Conservation (phyloP, 73 alveolate species). For the Tetrahymena elliotti region DNA sequence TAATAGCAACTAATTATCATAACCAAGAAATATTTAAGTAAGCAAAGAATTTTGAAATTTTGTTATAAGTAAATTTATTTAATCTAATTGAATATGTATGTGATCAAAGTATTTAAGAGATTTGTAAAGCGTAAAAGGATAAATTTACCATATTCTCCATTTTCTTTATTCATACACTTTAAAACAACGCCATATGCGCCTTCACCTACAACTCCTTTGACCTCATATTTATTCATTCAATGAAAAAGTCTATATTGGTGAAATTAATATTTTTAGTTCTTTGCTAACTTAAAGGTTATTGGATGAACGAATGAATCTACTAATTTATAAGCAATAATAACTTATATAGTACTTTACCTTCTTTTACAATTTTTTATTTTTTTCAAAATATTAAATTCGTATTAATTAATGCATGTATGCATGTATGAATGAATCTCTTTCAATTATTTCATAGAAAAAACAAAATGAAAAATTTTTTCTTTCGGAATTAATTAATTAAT, state of each 20-base stretch:
- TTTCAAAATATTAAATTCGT: not conserved
- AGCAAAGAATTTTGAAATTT: too few relatives aligned
- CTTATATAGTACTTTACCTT: not conserved
- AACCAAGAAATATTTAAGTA: too few relatives aligned
- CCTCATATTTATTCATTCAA: conserved; percentile 71
- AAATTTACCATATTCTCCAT: conserved; percentile 52
- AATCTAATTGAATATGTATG: too few relatives aligned
- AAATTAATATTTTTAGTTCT: not conserved
- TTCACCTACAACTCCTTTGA: conserved; percentile 73
- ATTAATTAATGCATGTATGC: too few relatives aligned
- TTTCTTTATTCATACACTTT: conserved; percentile 68
- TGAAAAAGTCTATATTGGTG: not conserved
- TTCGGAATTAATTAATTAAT: too few relatives aligned
- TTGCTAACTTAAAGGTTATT: not conserved
- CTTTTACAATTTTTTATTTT: not conserved
- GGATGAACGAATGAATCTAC: not conserved
- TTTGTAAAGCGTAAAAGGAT: not conserved
- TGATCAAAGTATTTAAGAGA: too few relatives aligned
- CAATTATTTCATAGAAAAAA: not conserved
- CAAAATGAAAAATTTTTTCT: not conserved
- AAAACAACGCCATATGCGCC: conserved; percentile 85
- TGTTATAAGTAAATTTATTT: too few relatives aligned
- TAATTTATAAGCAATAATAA: not conserved
- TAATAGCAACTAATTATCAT: conserved; percentile 78
- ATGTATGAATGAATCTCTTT: too few relatives aligned